These are phyloP conservation scores for Irpex sp. DNA, from an alignment of 1,284 basidiomycete species.

Conservation along the genomic window DNA sequence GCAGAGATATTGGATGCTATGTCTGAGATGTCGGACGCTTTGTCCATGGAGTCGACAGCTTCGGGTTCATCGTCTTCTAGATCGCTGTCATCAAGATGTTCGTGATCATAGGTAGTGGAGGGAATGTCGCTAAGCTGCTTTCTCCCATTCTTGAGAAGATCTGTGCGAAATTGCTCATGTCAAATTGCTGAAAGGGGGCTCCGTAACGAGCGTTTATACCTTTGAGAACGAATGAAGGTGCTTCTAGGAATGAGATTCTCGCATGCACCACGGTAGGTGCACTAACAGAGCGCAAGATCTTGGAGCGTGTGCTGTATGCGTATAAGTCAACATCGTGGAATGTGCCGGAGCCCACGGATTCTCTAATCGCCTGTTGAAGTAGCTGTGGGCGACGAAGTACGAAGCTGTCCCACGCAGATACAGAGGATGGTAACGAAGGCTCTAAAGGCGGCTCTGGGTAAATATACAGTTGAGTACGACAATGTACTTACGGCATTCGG, in stretches of 20 bases:
- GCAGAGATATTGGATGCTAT: background rate
- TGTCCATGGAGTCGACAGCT: background rate
- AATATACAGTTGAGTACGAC: background rate
- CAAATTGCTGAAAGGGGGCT: background rate
- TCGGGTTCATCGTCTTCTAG: conserved; percentile 9
- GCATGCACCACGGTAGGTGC: conserved; percentile 8
- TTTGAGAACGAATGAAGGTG: conserved; percentile 3
- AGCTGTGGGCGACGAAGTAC: conserved; percentile 2
- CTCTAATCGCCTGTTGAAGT: conserved; percentile 9
- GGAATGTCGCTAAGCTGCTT: background rate
- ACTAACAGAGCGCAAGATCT: background rate
- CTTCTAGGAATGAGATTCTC: conserved; percentile 8
- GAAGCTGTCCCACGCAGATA: background rate
- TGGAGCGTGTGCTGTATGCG: conserved; percentile 4
- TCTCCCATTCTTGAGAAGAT: background rate
- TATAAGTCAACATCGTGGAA: conserved; percentile 11
- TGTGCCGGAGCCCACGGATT: conserved; percentile 5
- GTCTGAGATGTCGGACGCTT: background rate
- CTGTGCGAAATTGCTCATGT: background rate
- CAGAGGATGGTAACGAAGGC: background rate
- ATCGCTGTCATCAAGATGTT: conserved; percentile 8
- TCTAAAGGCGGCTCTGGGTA: background rate
- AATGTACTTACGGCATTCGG: no score
- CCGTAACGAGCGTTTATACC: background rate
- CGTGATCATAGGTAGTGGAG: conserved; percentile 4